A percentile compares a stretch with the other conserved stretches of the same genome.
phyloP scores from a whole-genome alignment of 176 grass and related monocot species.

The Pontederia paniculata region DNA sequence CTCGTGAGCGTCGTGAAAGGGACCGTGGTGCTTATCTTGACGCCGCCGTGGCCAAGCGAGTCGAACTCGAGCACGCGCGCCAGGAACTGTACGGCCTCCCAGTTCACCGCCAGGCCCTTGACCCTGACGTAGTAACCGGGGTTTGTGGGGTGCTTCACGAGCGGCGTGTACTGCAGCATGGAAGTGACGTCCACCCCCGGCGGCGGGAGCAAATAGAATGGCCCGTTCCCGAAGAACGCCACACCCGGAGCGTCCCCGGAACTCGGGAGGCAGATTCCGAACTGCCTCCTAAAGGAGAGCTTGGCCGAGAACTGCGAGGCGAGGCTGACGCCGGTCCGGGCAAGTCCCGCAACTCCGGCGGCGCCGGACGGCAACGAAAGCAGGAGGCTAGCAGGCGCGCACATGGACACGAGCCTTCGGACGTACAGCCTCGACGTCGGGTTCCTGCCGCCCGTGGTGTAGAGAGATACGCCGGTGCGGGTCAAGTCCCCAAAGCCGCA shows the following conservation, averaged over 20 bases:
- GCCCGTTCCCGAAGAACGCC: conserved; percentile 42
- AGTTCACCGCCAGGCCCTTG: not conserved
- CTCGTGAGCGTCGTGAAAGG: conserved; percentile 11
- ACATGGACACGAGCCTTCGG: conserved; percentile 21
- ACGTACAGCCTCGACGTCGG: conserved; percentile 17
- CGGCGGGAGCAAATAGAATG: conserved; percentile 19
- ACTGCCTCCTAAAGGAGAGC: conserved; percentile 25
- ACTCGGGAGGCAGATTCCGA: conserved; percentile 62
- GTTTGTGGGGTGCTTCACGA: not conserved
- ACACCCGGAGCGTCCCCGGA: conserved; percentile 20
- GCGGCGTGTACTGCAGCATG: not conserved
- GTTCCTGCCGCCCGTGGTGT: conserved; percentile 49
- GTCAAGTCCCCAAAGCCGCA: conserved; percentile 24
- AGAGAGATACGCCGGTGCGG: conserved; percentile 4
- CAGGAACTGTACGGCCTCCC: not conserved
- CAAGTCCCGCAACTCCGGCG: conserved; percentile 48
- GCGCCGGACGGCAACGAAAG: conserved; percentile 17
- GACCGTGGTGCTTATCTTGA: conserved; percentile 17
- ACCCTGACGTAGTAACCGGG: not conserved
- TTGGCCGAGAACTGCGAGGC: conserved; percentile 28
- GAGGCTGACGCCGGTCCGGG: conserved; percentile 16
- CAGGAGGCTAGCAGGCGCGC: conserved; percentile 25
- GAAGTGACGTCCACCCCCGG: conserved; percentile 5
- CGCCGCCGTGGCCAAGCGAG: not conserved
- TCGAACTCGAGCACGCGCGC: not conserved